Evolutionary conservation across 495 filamentous ascomycete genomes (phyloP).

Genomic region (Penicillium lagena): DNA sequence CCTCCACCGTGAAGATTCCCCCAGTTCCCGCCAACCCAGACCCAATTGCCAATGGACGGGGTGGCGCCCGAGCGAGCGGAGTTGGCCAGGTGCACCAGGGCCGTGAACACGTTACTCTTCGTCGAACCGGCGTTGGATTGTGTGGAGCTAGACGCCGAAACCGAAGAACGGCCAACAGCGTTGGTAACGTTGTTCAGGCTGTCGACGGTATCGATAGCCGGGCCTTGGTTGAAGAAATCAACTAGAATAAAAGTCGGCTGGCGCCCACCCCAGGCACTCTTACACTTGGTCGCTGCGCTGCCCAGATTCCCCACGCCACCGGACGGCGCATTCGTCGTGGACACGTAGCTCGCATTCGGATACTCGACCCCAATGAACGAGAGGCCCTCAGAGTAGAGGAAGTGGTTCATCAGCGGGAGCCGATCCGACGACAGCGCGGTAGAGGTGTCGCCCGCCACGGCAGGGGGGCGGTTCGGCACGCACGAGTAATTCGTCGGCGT

Average conservation of each 20-base stretch:
- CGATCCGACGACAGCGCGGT: slow-evolving; percentile 41
- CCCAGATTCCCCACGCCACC: slow-evolving; percentile 55
- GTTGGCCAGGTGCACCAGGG: slow-evolving; percentile 30
- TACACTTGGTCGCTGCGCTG: slow-evolving; percentile 48
- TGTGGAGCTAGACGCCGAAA: slow-evolving; percentile 15
- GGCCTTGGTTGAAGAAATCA: slow-evolving; percentile 65
- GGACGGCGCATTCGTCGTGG: slow-evolving; percentile 51
- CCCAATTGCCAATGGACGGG: slow-evolving; percentile 37
- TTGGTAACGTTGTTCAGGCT: slow-evolving; percentile 54
- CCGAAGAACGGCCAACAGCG: slow-evolving; percentile 31
- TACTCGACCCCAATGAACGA: slow-evolving; percentile 44
- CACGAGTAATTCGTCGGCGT: slow-evolving; percentile 60
- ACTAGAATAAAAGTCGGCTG: slow-evolving; percentile 65
- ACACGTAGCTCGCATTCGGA: slow-evolving; percentile 53
- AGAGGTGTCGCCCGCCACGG: slow-evolving; percentile 26
- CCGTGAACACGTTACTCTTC: slow-evolving; percentile 33
- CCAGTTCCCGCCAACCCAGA: slow-evolving; percentile 45
- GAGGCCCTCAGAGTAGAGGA: slow-evolving; percentile 47
- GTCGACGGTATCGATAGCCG: slow-evolving; percentile 57
- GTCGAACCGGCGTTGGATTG: slow-evolving; percentile 26
- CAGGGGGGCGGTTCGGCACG: slow-evolving; percentile 54
- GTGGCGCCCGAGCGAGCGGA: slow-evolving; percentile 29
- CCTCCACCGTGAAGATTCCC: slow-evolving; percentile 34
- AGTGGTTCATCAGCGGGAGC: slow-evolving; percentile 68
- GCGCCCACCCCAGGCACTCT: slow-evolving; percentile 40